phyloP scores from a whole-genome alignment of 2,329 filamentous ascomycete genomes.

The Trichoderma gracile region DNA sequence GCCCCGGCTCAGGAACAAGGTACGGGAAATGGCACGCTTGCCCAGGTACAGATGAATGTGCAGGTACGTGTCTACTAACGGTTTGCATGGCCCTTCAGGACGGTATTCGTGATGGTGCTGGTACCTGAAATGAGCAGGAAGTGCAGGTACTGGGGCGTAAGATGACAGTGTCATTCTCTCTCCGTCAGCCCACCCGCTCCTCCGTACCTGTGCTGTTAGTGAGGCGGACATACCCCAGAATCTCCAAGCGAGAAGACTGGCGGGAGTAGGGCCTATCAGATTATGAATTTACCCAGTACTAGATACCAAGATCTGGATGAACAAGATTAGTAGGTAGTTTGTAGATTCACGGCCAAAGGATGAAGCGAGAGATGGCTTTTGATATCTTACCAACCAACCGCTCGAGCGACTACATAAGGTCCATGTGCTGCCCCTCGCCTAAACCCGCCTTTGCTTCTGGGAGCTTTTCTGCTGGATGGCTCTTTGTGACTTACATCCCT shows the following conservation, averaged over 20 bases:
- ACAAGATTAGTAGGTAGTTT: background rate
- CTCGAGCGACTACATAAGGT: slow-evolving; percentile 16
- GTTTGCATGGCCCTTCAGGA: background rate
- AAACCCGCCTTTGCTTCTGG: background rate
- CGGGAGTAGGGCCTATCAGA: too few relatives aligned
- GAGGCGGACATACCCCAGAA: too few relatives aligned
- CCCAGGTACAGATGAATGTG: background rate
- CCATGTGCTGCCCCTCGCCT: background rate
- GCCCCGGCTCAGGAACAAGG: background rate
- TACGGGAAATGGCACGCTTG: background rate
- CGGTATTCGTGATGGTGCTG: background rate
- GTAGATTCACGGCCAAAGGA: background rate
- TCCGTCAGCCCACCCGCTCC: background rate
- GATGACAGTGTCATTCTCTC: background rate
- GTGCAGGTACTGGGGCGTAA: background rate
- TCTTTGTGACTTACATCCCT: background rate
- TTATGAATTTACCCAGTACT: background rate
- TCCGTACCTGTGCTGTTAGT: too few relatives aligned
- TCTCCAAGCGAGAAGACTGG: too few relatives aligned
- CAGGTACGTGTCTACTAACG: background rate
- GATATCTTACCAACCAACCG: background rate
- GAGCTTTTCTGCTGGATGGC: background rate
- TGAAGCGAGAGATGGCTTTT: background rate
- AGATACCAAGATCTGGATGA: background rate
- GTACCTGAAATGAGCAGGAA: background rate